Evolutionary conservation across 225 moss, liverwort and hornwort species (phyloP), one percentile per base, ranked within the genome.

Genomic region (Bryum argenteum): DNA sequence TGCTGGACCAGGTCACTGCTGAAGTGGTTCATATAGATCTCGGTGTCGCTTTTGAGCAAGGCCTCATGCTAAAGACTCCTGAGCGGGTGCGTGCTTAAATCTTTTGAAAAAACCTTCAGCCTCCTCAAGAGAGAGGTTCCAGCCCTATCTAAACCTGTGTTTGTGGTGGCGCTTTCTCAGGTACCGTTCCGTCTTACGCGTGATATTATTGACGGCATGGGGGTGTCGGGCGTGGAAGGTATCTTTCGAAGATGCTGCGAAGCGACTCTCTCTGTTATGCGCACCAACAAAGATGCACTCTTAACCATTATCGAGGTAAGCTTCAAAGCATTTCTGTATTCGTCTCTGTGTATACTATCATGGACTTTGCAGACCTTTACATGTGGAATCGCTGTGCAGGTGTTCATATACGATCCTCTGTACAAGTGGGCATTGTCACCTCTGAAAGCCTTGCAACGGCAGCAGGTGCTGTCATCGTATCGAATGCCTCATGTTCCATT

Each of bases 391-490:
- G 65, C 38, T 82, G 28, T 22, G 22, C 88, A 96, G 96, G 97
- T 97, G 17, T 98, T 98, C 86, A 98, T 98, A 41, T 85, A 94
- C 52, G 97, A 98, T 82, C 97, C 97, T 44, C 78, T 98, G 61
- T 98, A 98, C 79, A 94, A 92, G 80, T 98, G 97, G 97, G 94
- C 97, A 14, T 62, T 94, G 74, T 98, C 97, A 74, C 97, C 97
- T 37, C 80, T 98, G 54, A 98, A 98, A 77, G 97, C 94, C 56
- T 75, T 98, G 78, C 92, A 91, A 78, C 80, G 92, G 74, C 97
- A 98, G 57, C 90, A 81, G 93, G 96, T 93, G 66, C 52, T 65
- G 33, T 65, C n/a, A 38, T 24, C 52, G 37, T 22, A 28, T 28
- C 23, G 0, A 23, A 44, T 53, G 26, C 42, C 65, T 79, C 1